Conservation (phyloP, 164 flowering plant species). For the Magnolia changhungtana region DNA sequence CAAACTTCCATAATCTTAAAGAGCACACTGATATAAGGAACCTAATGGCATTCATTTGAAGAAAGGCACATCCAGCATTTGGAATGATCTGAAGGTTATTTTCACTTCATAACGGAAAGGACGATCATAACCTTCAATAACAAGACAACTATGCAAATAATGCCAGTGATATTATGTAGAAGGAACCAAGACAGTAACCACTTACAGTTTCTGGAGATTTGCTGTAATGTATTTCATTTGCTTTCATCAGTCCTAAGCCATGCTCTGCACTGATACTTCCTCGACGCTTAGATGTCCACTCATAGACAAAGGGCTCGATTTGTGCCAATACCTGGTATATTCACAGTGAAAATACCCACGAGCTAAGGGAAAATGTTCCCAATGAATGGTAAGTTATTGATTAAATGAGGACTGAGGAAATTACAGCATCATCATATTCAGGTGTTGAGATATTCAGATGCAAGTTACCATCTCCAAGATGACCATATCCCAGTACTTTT, state of each 20-base stretch:
- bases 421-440: slow-evolving; percentile 72
- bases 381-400: background rate
- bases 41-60: too few relatives aligned
- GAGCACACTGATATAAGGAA: too few relatives aligned
- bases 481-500: slow-evolving; percentile 85
- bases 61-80: too few relatives aligned
- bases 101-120: too few relatives aligned
- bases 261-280: slow-evolving; percentile 99
- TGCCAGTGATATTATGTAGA: background rate
- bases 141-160: background rate
- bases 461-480: slow-evolving; percentile 96
- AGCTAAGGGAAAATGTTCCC: background rate
- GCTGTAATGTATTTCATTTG: slow-evolving; percentile 83
- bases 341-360: background rate
- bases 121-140: too few relatives aligned
- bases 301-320: slow-evolving; percentile 95
- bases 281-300: slow-evolving; percentile 85
- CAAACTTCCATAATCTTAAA: too few relatives aligned
- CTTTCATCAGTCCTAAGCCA: slow-evolving; percentile 96
- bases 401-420: slow-evolving; percentile 11
- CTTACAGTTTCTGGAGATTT: slow-evolving; percentile 80
- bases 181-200: background rate
- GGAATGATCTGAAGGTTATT: too few relatives aligned
- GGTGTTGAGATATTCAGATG: slow-evolving; percentile 85
- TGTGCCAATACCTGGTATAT: slow-evolving; percentile 62